Evolutionary conservation across 345 rosid species (phyloP).

Genomic region (Alliaria petiolata): DNA sequence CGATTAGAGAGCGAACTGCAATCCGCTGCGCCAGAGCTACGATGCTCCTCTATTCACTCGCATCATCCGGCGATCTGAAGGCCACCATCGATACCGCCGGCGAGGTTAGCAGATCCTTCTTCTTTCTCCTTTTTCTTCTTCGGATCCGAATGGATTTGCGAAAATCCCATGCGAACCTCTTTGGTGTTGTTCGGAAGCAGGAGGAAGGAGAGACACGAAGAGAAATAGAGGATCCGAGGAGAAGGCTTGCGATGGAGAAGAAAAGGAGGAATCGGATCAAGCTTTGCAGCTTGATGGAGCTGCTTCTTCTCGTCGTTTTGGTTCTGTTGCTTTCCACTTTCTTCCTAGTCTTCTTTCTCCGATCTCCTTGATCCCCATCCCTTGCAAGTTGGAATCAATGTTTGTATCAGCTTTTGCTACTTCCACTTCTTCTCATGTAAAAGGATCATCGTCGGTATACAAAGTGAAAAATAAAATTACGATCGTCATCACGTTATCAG

Average conservation of each 20-base stretch:
- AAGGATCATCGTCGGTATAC: background rate
- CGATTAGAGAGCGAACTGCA: conserved; percentile 10
- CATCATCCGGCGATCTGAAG: conserved; percentile 12
- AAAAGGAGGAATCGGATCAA: conserved; percentile 3
- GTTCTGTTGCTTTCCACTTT: conserved; percentile 28
- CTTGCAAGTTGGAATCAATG: background rate
- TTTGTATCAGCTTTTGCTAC: background rate
- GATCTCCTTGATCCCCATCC: background rate
- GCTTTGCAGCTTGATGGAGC: conserved; percentile 27
- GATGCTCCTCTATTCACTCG: conserved; percentile 24
- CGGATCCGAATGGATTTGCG: background rate
- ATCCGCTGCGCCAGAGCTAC: conserved; percentile 29
- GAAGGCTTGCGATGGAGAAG: conserved; percentile 19
- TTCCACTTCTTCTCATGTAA: background rate
- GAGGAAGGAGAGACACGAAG: conserved; percentile 12
- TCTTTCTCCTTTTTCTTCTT: background rate
- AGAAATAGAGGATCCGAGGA: conserved; percentile 19
- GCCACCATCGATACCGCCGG: background rate
- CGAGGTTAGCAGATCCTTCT: conserved; percentile 15
- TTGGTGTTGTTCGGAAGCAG: background rate
- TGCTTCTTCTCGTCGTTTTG: conserved; percentile 21
- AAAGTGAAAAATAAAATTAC: too few species aligned
- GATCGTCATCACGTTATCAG: background rate
- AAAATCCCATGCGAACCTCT: background rate
- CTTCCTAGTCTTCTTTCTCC: conserved; percentile 9